A percentile compares a stretch with the other conserved stretches of the same genome.
Conservation (phyloP, 1,284 basidiomycete species). For the Cryptococcus wingfieldii region DNA sequence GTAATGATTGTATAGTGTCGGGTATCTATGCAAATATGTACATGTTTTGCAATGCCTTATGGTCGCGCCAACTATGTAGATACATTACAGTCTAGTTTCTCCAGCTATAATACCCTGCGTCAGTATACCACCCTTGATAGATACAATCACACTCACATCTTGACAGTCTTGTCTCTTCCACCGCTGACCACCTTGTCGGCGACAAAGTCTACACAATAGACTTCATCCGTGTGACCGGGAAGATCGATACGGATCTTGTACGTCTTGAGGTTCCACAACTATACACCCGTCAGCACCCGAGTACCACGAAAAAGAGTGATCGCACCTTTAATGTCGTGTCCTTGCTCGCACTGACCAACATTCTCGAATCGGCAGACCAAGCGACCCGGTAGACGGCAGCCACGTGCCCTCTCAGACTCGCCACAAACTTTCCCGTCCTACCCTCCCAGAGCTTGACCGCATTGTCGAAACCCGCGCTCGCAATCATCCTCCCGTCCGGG, state of each 20-base stretch:
- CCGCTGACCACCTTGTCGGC: constrained; percentile 97
- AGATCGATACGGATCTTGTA: constrained; percentile 90
- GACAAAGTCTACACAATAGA: constrained; percentile 97
- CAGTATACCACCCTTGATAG: not conserved
- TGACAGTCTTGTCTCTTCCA: constrained; percentile 62
- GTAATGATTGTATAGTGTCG: no score
- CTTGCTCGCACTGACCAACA: constrained; percentile 90
- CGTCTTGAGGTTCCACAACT: constrained; percentile 94
- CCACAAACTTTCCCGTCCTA: constrained; percentile 82
- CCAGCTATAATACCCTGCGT: constrained; percentile 2
- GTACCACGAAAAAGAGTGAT: not conserved
- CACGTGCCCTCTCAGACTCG: constrained; percentile 87
- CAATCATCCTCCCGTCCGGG: constrained; percentile 87
- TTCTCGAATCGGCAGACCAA: constrained; percentile 89
- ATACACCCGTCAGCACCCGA: not conserved
- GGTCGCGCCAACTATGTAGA: no score
- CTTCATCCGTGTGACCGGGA: constrained; percentile 94
- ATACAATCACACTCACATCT: constrained; percentile 51
- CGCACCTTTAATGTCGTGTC: constrained; percentile 89
- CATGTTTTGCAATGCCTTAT: no score
- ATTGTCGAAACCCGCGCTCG: constrained; percentile 87
- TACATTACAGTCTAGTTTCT: constrained; percentile 1
- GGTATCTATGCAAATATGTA: no score
- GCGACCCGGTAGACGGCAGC: constrained; percentile 89
- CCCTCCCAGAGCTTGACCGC: constrained; percentile 93